A percentile compares a stretch with the other conserved stretches of the same genome.
These are phyloP conservation scores for Monoraphidium neglectum DNA, from an alignment of 139 green algal species.

Conservation along the genomic window DNA sequence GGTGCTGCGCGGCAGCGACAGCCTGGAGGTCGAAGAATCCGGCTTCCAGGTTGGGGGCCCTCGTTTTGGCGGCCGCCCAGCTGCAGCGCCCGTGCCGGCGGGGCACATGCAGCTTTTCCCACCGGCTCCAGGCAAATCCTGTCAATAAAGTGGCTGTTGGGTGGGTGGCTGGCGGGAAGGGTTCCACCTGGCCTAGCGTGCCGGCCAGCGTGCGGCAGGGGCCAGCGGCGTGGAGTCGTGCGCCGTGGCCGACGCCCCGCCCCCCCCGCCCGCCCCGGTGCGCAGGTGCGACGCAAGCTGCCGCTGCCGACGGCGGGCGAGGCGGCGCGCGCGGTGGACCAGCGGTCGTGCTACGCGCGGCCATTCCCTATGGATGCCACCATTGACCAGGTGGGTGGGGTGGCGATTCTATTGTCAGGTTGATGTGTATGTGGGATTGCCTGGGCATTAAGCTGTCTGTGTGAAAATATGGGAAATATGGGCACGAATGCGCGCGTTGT, in stretches of 20 bases:
- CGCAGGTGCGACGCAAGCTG: constrained; percentile 5
- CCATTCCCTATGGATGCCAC: constrained; percentile 74
- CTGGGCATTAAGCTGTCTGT: background rate
- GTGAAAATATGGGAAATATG: background rate
- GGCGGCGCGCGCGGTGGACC: constrained; percentile 58
- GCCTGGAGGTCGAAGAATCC: constrained; percentile 44
- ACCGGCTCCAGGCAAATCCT: no score
- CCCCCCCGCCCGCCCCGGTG: no score
- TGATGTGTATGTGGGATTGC: background rate
- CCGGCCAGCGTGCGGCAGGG: no score
- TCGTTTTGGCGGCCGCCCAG: background rate
- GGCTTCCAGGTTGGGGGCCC: constrained; percentile 22
- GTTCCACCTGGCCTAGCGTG: no score
- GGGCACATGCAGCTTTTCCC: no score
- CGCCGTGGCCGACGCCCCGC: no score
- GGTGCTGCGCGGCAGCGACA: constrained; percentile 7
- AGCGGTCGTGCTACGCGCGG: constrained; percentile 69
- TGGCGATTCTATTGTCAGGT: background rate
- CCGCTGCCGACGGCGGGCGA: constrained; percentile 28
- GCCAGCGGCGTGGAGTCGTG: no score
- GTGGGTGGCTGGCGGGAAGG: no score
- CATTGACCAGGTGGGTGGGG: constrained; percentile 29
- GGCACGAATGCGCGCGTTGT: background rate
- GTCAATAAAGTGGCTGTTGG: no score
- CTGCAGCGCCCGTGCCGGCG: no score